These are phyloP conservation scores for Fusarium zealandicum DNA, from an alignment of 2,329 filamentous ascomycete species.

Conservation along the genomic window DNA sequence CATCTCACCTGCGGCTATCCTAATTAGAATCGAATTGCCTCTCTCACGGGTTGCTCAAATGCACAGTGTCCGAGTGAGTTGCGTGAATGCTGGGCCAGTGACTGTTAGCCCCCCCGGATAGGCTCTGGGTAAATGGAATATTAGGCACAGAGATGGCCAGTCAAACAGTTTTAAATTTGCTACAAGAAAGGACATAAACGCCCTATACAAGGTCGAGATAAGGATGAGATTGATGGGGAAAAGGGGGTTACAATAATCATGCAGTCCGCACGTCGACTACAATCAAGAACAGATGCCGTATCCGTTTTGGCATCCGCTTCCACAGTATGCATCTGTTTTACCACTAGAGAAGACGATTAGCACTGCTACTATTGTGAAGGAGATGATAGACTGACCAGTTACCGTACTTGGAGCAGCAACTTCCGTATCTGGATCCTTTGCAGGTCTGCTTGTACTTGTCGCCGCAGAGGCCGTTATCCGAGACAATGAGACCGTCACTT, in stretches of 20 bases:
- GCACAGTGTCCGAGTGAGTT: background rate
- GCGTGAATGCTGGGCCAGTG: no score
- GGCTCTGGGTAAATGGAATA: no score
- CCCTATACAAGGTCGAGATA: no score
- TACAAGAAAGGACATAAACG: no score
- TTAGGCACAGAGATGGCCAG: no score
- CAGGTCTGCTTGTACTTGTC: constrained; percentile 31
- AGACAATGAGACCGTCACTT: constrained; percentile 18
- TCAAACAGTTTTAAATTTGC: no score
- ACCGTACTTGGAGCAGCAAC: constrained; percentile 21
- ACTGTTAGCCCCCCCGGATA: no score
- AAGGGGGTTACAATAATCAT: no score
- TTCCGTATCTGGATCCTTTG: constrained; percentile 24
- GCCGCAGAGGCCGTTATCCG: constrained; percentile 31
- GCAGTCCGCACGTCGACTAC: no score
- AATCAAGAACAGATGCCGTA: constrained; percentile 10
- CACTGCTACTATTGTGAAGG: background rate
- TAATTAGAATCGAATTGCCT: no score
- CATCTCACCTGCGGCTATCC: background rate
- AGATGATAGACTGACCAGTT: constrained; percentile 9
- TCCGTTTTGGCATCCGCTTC: constrained; percentile 8
- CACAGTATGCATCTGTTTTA: constrained; percentile 19
- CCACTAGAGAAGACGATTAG: constrained; percentile 7
- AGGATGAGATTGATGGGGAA: no score
- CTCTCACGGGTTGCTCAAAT: no score